These are phyloP conservation scores for barley (Hordeum vulgare) DNA, from an alignment of 176 grass and related monocot genomes.

Conservation along the genomic window MorexV3_pseudomolecules_assembly NC_058522.1:5232097-5232596, in stretches of 20 bases:
- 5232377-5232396: constrained; percentile 15
- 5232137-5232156: constrained; percentile 1
- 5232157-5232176: neutral
- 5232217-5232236: neutral
- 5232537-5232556: neutral
- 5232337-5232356: constrained; percentile 82
- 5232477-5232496: neutral
- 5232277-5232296: constrained; percentile 75
- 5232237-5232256: constrained; percentile 1
- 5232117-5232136: neutral
- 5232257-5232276: constrained; percentile 10
- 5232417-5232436: neutral
- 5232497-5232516: neutral
- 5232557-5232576: constrained; percentile 1
- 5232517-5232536: neutral
- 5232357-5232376: constrained; percentile 79
- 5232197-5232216: neutral
- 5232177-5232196: neutral
- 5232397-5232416: neutral
- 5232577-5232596: neutral
- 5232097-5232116: constrained; percentile 10
- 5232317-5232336: constrained; percentile 87
- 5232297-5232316: constrained; percentile 93
- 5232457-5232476: neutral
- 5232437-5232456: neutral